Evolutionary conservation across 1,284 basidiomycete genomes (phyloP).

Genomic region (Pyrrhoderma lamaoense): DNA sequence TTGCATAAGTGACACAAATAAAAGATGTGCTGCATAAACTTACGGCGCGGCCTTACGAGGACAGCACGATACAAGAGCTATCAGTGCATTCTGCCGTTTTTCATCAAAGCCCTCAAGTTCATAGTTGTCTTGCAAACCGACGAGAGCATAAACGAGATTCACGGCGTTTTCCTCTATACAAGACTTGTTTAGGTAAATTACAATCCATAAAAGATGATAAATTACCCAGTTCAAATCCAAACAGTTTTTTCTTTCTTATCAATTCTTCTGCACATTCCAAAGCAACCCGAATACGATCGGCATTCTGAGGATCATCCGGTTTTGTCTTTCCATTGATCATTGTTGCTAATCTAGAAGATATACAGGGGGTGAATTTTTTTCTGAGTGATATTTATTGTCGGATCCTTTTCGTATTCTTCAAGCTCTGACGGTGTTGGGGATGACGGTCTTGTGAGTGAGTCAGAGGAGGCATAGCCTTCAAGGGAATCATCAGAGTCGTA

Average conservation of each 20-base stretch:
- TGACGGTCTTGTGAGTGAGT: slow-evolving; percentile 61
- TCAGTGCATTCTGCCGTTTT: slow-evolving; percentile 69
- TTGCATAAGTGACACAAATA: slow-evolving; percentile 7
- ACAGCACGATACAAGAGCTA: slow-evolving; percentile 73
- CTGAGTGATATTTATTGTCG: slow-evolving; percentile 58
- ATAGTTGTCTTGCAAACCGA: slow-evolving; percentile 78
- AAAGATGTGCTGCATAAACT: slow-evolving; percentile 27
- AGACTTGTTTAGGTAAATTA: background rate
- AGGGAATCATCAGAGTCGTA: slow-evolving; percentile 81
- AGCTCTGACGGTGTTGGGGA: slow-evolving; percentile 78
- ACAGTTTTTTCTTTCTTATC: slow-evolving; percentile 72
- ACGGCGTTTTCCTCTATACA: slow-evolving; percentile 78
- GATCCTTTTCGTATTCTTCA: slow-evolving; percentile 79
- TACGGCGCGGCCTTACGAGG: slow-evolving; percentile 76
- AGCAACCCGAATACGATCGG: slow-evolving; percentile 71
- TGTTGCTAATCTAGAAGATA: slow-evolving; percentile 77
- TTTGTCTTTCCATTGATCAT: slow-evolving; percentile 50
- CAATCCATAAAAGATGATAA: slow-evolving; percentile 4
- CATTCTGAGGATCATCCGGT: slow-evolving; percentile 58
- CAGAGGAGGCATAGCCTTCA: slow-evolving; percentile 60
- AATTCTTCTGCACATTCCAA: slow-evolving; percentile 73
- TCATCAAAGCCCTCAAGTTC: slow-evolving; percentile 75
- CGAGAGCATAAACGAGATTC: slow-evolving; percentile 67
- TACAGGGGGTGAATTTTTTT: slow-evolving; percentile 70
- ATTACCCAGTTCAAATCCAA: slow-evolving; percentile 80